A percentile compares a stretch with the other conserved stretches of the same genome.
Conservation (phyloP, 305 asterid genomes). For the Fraxinus xanthoxyloides region DNA sequence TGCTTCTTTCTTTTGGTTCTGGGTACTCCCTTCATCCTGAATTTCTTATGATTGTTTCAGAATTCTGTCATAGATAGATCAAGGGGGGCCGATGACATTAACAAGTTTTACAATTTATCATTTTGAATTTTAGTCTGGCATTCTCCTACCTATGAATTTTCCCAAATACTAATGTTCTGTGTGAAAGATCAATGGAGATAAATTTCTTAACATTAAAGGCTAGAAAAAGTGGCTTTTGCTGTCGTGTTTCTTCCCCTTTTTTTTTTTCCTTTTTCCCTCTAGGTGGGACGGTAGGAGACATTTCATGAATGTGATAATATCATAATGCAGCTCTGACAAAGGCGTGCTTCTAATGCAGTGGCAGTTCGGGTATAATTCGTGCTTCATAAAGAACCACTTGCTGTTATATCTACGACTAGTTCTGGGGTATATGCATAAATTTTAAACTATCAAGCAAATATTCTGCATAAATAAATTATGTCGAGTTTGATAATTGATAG, state of each 20-base stretch:
- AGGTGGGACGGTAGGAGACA: background rate
- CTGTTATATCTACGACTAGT: conserved; percentile 76
- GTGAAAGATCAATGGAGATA: background rate
- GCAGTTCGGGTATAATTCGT: conserved; percentile 92
- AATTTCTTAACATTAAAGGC: background rate
- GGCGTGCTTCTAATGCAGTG: conserved; percentile 53
- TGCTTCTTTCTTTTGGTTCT: conserved; percentile 99
- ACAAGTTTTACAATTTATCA: background rate
- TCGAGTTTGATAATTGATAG: background rate
- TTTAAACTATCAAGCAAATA: background rate
- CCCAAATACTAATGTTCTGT: background rate
- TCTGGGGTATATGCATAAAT: conserved; percentile 65
- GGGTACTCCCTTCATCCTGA: conserved; percentile 57
- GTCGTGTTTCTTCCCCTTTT: background rate
- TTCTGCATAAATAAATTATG: background rate
- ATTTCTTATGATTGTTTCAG: background rate
- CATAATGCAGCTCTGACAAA: conserved; percentile 17
- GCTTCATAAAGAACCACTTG: conserved; percentile 75
- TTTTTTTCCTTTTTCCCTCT: background rate
- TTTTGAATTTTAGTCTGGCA: background rate
- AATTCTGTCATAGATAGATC: background rate
- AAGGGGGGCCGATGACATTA: background rate
- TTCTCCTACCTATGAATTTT: background rate
- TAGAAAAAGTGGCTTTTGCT: background rate
- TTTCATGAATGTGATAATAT: background rate